Percentiles rank a stretch among this genome's conserved stretches.
Conservation (phyloP, 257 asterid genomes). For the Solanum ossicruentum region DNA sequence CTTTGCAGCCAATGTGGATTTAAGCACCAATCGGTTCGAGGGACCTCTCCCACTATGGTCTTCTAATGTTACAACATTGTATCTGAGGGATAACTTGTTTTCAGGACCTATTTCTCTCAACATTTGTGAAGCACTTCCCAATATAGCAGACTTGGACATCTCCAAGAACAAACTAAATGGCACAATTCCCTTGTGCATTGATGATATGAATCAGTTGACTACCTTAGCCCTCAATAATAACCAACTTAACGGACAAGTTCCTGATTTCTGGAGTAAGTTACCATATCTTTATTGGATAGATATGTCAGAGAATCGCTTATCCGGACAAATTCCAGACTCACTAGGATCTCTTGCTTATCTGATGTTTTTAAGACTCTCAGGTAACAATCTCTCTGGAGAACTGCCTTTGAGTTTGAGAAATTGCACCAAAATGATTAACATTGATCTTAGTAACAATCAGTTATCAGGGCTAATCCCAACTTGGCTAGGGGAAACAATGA, state of each 20-base stretch:
- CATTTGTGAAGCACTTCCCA: conserved; percentile 10
- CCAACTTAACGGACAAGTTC: conserved; percentile 10
- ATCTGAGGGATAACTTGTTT: conserved; percentile 18
- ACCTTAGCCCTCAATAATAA: conserved; percentile 15
- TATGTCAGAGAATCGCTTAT: conserved; percentile 15
- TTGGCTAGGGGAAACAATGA: conserved; percentile 20
- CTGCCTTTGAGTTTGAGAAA: conserved; percentile 18
- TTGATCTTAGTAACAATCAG: conserved; percentile 23
- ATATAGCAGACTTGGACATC: conserved; percentile 12
- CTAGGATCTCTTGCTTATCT: conserved; percentile 7
- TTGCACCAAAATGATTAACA: conserved; percentile 9
- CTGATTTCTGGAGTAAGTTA: conserved; percentile 9
- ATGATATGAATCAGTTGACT: conserved; percentile 3
- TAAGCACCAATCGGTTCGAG: conserved; percentile 8
- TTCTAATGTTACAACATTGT: conserved; percentile 9
- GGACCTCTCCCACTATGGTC: conserved; percentile 33
- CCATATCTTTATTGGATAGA: conserved; percentile 13
- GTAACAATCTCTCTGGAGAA: conserved; percentile 17
- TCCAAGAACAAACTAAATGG: conserved; percentile 14
- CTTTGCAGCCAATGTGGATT: conserved; percentile 1
- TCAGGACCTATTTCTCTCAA: conserved; percentile 23
- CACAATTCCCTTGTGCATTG: conserved; percentile 14
- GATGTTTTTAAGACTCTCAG: conserved; percentile 11
- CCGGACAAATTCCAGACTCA: conserved; percentile 18
- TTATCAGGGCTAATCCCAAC: conserved; percentile 24